Base-by-base conservation (phyloP, 495 filamentous ascomycete genomes). In the Lindgomyces ingoldianus region DNA sequence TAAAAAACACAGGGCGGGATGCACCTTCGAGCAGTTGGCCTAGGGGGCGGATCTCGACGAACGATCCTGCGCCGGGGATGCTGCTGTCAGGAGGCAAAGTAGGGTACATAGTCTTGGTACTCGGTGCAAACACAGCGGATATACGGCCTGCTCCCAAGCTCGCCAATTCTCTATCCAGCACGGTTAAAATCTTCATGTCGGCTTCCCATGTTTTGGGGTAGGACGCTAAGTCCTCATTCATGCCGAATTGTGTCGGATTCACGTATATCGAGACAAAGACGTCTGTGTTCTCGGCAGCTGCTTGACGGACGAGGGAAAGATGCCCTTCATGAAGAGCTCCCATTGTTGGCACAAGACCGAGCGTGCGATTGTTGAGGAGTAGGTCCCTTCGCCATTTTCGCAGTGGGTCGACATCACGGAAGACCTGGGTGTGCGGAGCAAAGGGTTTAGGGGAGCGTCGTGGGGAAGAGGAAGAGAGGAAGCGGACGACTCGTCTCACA, bases 341-440 rank as follows among this genome's bases (percentile, higher is more conserved):
- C 93, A 98, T 97, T 10, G 94, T 98, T 0, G 94, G 94, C 8
- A 98, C 91, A 10, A 98, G 84, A 46, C 89, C 91, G 50, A 98
- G 85, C 18, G 86, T 86, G 30, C 87, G 85, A 71, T 87, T 81
- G 65, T 85, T 80, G 52, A 86, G 79, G 45, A 88, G 78, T 29
- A 93, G 83, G 27, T 85, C 78, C 1, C 82, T 83, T 16, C 93
- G 89, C 77, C 87, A 84, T 69, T 83, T 74, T 49, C 92, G 91
- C 36, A 97, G 81, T 1, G 81, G 76, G 19, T 86, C 76, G 60
- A 93, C 84, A 67, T 88, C 85, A 63, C 87, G 87, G 75, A 94
- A 87, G 69, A 96, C 78, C 74, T 88, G 85, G 70, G 93, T 85
- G 4, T 51, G 27, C 12, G 56, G 41, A 18, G 58, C 22, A 42